Percentiles rank a stretch among this genome's conserved stretches.
Evolutionary conservation across 208 protist genomes (phyloP).

Genomic region (Trypanosomatidae sp.): DNA sequence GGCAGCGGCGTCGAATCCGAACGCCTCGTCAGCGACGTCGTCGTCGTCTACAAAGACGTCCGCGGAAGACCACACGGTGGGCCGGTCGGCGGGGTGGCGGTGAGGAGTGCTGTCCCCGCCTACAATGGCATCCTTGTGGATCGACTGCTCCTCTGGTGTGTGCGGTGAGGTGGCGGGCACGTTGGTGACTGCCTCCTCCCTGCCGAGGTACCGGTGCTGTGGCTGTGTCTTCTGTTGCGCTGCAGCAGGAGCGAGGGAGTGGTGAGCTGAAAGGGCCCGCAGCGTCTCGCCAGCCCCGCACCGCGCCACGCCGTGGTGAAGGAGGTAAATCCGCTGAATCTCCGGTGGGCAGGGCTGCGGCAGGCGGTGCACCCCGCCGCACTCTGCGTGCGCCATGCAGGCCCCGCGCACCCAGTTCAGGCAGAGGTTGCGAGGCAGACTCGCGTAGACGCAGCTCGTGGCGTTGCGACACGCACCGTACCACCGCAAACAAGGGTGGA

Average conservation of each 20-base stretch:
- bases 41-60: too few relatives aligned
- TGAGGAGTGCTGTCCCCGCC: slow-evolving; percentile 17
- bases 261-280: too few relatives aligned
- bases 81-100: too few relatives aligned
- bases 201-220: too few relatives aligned
- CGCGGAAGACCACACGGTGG: too few relatives aligned
- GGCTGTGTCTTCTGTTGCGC: too few relatives aligned
- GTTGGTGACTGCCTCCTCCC: too few relatives aligned
- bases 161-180: too few relatives aligned
- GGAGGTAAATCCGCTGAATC: slow-evolving; percentile 47
- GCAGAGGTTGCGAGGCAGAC: slow-evolving; percentile 67
- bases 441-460: slow-evolving; percentile 55
- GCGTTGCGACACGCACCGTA: slow-evolving; percentile 72
- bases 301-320: slow-evolving; percentile 57
- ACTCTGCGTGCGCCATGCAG: slow-evolving; percentile 46
- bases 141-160: slow-evolving; percentile 21
- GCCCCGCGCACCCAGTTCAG: slow-evolving; percentile 69
- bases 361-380: slow-evolving; percentile 71
- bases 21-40: too few relatives aligned
- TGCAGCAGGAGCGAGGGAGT: too few relatives aligned
- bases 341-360: slow-evolving; percentile 52
- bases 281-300: too few relatives aligned
- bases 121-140: slow-evolving; percentile 14
- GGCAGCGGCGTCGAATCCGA: too few relatives aligned
- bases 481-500: slow-evolving; percentile 73